Conservation (phyloP, 176 grass and related monocot species). For the Avena sativa region DNA sequence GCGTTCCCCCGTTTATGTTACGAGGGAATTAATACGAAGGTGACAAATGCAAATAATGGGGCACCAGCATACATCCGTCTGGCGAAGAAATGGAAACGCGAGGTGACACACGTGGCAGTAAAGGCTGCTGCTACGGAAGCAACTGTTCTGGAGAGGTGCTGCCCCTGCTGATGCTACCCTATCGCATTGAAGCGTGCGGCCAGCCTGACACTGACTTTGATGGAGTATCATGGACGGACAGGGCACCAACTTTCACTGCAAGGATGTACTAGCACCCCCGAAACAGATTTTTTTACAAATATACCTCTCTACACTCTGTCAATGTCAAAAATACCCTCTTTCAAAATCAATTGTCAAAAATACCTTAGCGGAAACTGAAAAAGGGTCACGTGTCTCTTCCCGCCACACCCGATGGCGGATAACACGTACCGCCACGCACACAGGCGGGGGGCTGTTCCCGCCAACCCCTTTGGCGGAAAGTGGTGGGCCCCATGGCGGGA, state of each 20-base stretch:
- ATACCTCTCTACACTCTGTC: no score
- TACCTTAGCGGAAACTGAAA: no score
- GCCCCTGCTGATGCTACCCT: slow-evolving; percentile 9
- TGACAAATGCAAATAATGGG: not conserved
- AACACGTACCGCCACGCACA: no score
- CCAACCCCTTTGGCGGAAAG: no score
- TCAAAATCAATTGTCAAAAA: no score
- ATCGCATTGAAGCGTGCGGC: slow-evolving; percentile 23
- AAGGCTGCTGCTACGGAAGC: slow-evolving; percentile 22
- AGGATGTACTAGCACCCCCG: not conserved
- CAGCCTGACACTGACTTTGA: slow-evolving; percentile 36
- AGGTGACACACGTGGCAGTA: slow-evolving; percentile 17
- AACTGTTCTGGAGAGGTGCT: slow-evolving; percentile 7
- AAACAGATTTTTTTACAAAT: not conserved
- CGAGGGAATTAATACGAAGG: not conserved
- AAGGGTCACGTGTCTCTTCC: no score
- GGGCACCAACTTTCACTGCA: not conserved
- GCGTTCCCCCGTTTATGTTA: not conserved
- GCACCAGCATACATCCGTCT: not conserved
- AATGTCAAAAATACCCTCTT: no score
- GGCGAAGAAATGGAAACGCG: not conserved
- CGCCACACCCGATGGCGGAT: no score
- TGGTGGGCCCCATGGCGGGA: no score
- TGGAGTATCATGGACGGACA: slow-evolving; percentile 24
- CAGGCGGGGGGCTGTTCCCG: no score